A percentile compares a stretch with the other conserved stretches of the same genome.
Conservation (phyloP, 2,329 filamentous ascomycete species). For the Pseudocercospora vitis region DNA sequence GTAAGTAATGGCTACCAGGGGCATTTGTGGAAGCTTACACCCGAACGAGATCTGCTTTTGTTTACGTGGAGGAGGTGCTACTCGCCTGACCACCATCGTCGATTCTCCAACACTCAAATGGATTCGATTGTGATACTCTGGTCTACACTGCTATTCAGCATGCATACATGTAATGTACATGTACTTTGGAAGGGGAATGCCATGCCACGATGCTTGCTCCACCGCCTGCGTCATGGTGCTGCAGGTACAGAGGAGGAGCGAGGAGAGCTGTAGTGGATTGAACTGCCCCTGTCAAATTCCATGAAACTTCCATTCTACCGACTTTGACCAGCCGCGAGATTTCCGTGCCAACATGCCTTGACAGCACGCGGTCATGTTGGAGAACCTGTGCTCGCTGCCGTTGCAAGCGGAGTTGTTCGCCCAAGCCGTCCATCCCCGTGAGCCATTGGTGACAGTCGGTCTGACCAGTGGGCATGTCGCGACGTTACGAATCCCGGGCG, state of each 20-base stretch:
- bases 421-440: constrained; percentile 79
- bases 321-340: too few relatives aligned
- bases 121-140: neutral
- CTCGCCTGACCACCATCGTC: constrained; percentile 33
- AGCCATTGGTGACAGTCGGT: constrained; percentile 83
- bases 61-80: constrained; percentile 20
- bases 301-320: neutral
- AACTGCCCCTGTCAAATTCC: neutral
- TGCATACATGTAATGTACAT: neutral
- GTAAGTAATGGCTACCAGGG: constrained; percentile 6
- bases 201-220: too few relatives aligned
- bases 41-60: constrained; percentile 40
- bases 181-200: neutral
- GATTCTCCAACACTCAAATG: neutral
- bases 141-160: neutral
- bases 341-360: neutral
- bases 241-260: neutral
- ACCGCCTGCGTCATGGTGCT: neutral
- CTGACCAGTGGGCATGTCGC: constrained; percentile 83
- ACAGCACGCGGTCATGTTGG: constrained; percentile 63
- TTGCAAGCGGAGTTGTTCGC: constrained; percentile 84
- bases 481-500: constrained; percentile 68
- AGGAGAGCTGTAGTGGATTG: neutral
- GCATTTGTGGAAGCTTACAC: constrained; percentile 34
- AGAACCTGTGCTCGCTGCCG: constrained; percentile 87